A percentile compares a stretch with the other conserved stretches of the same genome.
Conservation (phyloP, 2,329 filamentous ascomycete species). For the Ascochyta clinopodiicola region DNA sequence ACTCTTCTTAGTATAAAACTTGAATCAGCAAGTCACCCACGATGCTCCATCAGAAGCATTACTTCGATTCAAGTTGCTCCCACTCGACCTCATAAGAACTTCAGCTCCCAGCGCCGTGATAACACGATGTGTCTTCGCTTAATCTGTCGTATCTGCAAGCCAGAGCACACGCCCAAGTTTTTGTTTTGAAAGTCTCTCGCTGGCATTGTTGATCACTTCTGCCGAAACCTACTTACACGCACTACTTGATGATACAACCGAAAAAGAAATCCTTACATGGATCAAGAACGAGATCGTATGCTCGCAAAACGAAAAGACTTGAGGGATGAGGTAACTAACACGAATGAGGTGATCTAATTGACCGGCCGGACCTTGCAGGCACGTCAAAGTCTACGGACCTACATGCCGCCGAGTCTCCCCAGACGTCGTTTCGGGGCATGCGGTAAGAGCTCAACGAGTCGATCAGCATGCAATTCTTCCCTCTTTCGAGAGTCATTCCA, state of each 20-base stretch:
- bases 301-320: neutral
- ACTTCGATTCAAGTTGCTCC: neutral
- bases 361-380: neutral
- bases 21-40: neutral
- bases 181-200: neutral
- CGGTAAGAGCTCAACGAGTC: neutral
- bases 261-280: neutral
- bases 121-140: neutral
- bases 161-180: neutral
- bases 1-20: neutral
- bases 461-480: constrained; percentile 3
- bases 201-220: neutral
- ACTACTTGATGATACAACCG: neutral
- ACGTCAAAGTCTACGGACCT: neutral
- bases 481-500: neutral
- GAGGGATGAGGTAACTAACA: neutral
- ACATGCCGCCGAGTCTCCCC: neutral
- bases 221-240: neutral
- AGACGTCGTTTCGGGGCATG: neutral
- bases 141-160: neutral
- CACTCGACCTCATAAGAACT: neutral
- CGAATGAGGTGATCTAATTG: neutral
- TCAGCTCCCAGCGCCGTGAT: neutral
- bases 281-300: neutral
- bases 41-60: neutral